phyloP scores from a whole-genome alignment of 2,329 filamentous ascomycete genomes.

The Rhexocercosporidium sp. region DNA sequence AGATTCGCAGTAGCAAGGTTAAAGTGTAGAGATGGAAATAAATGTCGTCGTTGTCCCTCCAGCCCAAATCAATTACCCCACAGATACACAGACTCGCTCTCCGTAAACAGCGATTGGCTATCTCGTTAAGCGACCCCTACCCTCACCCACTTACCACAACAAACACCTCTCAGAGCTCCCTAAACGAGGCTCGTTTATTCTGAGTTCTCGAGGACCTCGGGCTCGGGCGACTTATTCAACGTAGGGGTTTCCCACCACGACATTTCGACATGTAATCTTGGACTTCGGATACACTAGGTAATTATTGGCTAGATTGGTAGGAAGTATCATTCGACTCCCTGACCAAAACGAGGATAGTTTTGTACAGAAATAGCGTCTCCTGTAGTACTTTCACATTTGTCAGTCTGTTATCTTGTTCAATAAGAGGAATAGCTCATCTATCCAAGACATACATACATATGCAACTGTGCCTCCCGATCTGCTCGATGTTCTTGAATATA shows the following conservation, averaged over 20 bases:
- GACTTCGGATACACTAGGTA: neutral
- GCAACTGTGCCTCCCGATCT: neutral
- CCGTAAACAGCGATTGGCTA: neutral
- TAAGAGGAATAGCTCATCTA: neutral
- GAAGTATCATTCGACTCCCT: neutral
- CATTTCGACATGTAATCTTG: neutral
- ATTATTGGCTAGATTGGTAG: neutral
- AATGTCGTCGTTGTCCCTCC: neutral
- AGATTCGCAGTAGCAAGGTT: too few species aligned
- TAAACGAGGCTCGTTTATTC: slow-evolving; percentile 2
- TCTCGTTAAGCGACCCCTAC: neutral
- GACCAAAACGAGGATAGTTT: neutral
- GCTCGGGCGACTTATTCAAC: too few species aligned
- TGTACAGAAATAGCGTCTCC: neutral
- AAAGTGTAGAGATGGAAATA: too few species aligned
- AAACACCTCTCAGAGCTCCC: neutral
- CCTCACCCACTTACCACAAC: neutral
- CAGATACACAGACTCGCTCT: neutral
- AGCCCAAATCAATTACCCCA: neutral
- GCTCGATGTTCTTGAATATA: neutral
- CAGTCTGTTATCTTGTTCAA: neutral
- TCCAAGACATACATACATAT: neutral
- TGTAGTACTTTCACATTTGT: too few species aligned
- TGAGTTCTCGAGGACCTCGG: too few species aligned
- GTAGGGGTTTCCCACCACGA: neutral